Percentiles rank a stretch among this genome's conserved stretches.
Evolutionary conservation across 2,329 filamentous ascomycete species (phyloP).

Genomic region (Cercospora sesami): DNA sequence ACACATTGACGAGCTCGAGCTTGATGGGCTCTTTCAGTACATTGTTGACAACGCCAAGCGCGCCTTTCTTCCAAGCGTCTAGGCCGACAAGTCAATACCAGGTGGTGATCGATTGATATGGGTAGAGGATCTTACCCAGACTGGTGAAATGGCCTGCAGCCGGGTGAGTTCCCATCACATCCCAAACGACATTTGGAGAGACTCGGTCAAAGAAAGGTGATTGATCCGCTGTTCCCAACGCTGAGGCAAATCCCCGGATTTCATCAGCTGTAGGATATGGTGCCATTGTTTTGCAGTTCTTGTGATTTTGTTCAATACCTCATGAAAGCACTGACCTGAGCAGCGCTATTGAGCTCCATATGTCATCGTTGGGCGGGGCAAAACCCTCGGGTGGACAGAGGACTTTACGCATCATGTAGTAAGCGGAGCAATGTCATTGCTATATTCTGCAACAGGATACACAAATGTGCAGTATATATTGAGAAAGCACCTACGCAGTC

Average conservation of each 20-base stretch:
- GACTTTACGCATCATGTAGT: not conserved
- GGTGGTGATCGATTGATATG: not conserved
- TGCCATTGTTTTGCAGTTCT: not conserved
- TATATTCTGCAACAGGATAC: too few species aligned
- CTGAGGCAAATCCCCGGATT: constrained; percentile 28
- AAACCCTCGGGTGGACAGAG: not conserved
- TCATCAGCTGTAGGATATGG: constrained; percentile 28
- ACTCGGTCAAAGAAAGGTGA: constrained; percentile 34
- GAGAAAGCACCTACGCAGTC: too few species aligned
- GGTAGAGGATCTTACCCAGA: constrained; percentile 20
- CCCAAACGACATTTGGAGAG: constrained; percentile 33
- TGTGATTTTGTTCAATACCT: not conserved
- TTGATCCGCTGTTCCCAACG: constrained; percentile 28
- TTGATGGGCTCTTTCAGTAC: constrained; percentile 29
- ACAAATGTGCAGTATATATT: too few species aligned
- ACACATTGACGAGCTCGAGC: constrained; percentile 32
- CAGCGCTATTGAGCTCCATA: not conserved
- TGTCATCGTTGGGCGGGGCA: constrained; percentile 1
- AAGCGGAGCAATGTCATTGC: not conserved
- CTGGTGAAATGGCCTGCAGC: constrained; percentile 32
- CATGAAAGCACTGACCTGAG: not conserved
- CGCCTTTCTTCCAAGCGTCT: constrained; percentile 34
- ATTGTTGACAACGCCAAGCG: constrained; percentile 30
- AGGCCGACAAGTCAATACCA: not conserved
- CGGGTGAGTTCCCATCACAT: constrained; percentile 35